phyloP scores from a whole-genome alignment of 2,329 filamentous ascomycete species.

The Mollisiaceae sp. region DNA sequence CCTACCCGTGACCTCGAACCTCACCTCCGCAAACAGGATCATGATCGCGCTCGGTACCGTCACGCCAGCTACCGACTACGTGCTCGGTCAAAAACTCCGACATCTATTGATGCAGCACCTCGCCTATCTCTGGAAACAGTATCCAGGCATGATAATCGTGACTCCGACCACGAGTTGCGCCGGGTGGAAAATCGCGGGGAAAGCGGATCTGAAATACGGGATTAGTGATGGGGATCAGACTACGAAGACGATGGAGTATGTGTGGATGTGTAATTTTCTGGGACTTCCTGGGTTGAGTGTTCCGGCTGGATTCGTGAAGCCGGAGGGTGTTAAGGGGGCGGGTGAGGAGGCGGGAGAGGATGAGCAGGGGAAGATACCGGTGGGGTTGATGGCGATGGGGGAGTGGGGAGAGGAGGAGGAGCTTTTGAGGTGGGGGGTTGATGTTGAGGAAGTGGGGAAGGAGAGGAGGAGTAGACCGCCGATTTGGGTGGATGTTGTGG shows the following conservation, averaged over 20 bases:
- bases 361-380: constrained; percentile 60
- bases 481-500: constrained; percentile 33
- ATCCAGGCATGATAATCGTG: constrained; percentile 78
- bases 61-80: constrained; percentile 69
- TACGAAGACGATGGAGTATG: constrained; percentile 80
- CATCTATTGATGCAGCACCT: constrained; percentile 79
- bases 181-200: constrained; percentile 70
- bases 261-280: constrained; percentile 80
- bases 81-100: constrained; percentile 74
- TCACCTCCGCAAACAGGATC: constrained; percentile 66
- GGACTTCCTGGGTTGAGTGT: constrained; percentile 77
- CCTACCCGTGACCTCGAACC: constrained; percentile 40
- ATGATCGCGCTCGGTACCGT: constrained; percentile 68
- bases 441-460: constrained; percentile 50
- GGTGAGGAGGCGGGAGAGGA: constrained; percentile 25
- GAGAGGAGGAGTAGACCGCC: constrained; percentile 24
- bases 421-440: constrained; percentile 61
- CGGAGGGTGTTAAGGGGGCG: constrained; percentile 25
- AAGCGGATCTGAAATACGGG: constrained; percentile 68
- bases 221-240: constrained; percentile 74
- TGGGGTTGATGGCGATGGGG: constrained; percentile 66
- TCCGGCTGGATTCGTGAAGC: constrained; percentile 70
- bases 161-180: constrained; percentile 77
- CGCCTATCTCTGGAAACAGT: constrained; percentile 67
- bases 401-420: constrained; percentile 71